Evolutionary conservation across 148 eudicot species (phyloP), one percentile per base, ranked within the genome.

Genomic region (Chenopodium album): DNA sequence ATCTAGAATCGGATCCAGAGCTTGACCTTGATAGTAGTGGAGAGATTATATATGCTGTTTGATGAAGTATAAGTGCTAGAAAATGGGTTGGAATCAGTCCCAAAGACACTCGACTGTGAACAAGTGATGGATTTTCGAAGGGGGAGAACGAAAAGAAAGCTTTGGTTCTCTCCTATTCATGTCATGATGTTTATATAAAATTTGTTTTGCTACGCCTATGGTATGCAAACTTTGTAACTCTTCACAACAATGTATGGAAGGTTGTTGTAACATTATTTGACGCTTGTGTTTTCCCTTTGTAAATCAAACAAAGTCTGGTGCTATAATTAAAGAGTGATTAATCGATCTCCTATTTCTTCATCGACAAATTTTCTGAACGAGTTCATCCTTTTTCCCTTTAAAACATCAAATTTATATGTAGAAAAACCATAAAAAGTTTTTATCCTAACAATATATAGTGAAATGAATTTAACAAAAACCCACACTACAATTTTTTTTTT

Each of bases 1-100:
- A 94, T 84, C 85, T 92, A 2, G 98, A 94, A 66, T 88, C 95
- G 54, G 98, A 94, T 86, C 95, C 90, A 0, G 98, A 94, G 79
- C 97, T 94, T 69, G 98, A 94, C 79, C 29, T 91, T 12, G 97
- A 92, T 76, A 94, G 98, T 73, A 94, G 98, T n/a, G 98, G 98
- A 48, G 98, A 94, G 84, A 85, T 94, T 11, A 87, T 94, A 5
- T 94, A 92, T 77, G 96, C 96, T 60, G 90, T 92, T 88, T 92
- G 88, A 89, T 77, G 8, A 26, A 11, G 7, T 65, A 34, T 65
- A 8, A 0, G 32, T 2, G 44, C 8, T 48, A 28, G 19, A 67
- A 19, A 29, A 20, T 29, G 17, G 26, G 26, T 44, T 72, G 23
- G 6, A 7, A 71, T 71, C 76, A 62, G 59, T 3, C 76, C 7